These are phyloP conservation scores for Tulasnella sp. DNA, from an alignment of 768 basidiomycete species.

Conservation along the genomic window DNA sequence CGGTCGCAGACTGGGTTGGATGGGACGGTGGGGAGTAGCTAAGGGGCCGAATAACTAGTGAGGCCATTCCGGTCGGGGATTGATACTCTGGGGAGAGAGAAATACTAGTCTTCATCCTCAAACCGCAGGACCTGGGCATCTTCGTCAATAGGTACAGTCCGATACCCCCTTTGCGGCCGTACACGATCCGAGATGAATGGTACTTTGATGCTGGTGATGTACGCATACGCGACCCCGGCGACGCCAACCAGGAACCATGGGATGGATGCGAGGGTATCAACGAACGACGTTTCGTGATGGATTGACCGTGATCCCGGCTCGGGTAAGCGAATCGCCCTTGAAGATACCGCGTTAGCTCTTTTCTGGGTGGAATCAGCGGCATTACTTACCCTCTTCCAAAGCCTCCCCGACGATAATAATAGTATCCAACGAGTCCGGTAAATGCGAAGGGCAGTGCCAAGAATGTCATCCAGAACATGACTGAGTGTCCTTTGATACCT, in stretches of 20 bases:
- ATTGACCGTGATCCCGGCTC: constrained; percentile 46
- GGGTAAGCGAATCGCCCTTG: constrained; percentile 74
- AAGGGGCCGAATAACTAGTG: not conserved
- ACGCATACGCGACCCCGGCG: constrained; percentile 67
- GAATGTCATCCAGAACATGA: constrained; percentile 81
- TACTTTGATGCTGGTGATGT: constrained; percentile 40
- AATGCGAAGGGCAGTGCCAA: constrained; percentile 71
- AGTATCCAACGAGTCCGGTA: constrained; percentile 72
- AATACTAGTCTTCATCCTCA: constrained; percentile 63
- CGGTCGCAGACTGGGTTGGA: not conserved
- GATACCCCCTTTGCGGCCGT: constrained; percentile 60
- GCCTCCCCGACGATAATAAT: constrained; percentile 75
- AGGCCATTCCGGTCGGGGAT: too few relatives aligned
- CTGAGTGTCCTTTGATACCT: constrained; percentile 66
- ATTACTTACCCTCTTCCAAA: constrained; percentile 64
- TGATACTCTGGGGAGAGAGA: not conserved
- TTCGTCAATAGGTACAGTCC: constrained; percentile 77
- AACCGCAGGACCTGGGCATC: constrained; percentile 83
- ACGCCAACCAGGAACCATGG: constrained; percentile 88
- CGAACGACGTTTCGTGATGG: constrained; percentile 45
- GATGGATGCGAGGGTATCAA: constrained; percentile 78
- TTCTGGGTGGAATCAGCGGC: not conserved
- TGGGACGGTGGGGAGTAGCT: not conserved
- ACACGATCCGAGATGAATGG: constrained; percentile 39
- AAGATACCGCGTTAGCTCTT: constrained; percentile 26